phyloP scores from a whole-genome alignment of 1,284 basidiomycete species.

The Papiliotrema fonsecae region DNA sequence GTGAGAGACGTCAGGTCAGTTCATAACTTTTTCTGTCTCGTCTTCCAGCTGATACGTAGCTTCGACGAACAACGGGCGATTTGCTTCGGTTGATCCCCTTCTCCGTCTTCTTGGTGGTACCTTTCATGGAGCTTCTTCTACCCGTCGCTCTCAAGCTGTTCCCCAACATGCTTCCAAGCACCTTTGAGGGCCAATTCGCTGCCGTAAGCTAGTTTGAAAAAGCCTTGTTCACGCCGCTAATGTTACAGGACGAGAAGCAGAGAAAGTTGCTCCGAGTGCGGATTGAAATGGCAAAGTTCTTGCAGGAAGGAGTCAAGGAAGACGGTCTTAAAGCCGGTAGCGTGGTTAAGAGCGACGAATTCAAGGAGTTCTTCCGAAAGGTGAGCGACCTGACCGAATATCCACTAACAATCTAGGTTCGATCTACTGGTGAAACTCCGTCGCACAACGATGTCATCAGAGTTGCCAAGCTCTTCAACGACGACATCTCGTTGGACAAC shows the following conservation, averaged over 20 bases:
- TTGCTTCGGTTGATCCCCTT: constrained; percentile 90
- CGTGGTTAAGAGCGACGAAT: constrained; percentile 88
- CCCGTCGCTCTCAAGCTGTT: constrained; percentile 96
- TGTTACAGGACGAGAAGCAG: constrained; percentile 83
- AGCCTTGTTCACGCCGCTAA: background rate
- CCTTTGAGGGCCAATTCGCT: constrained; percentile 95
- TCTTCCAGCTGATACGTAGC: constrained; percentile 51
- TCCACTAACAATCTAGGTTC: constrained; percentile 55
- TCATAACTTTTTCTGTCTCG: background rate
- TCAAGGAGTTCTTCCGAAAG: constrained; percentile 99
- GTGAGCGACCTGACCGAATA: constrained; percentile 41
- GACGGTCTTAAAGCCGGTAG: constrained; percentile 87
- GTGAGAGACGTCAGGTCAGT: constrained; percentile 85
- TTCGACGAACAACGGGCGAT: constrained; percentile 90
- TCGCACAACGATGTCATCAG: constrained; percentile 83
- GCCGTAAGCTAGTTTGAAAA: constrained; percentile 55
- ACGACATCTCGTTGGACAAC: constrained; percentile 97
- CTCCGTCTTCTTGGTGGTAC: constrained; percentile 89
- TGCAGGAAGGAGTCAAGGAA: constrained; percentile 94
- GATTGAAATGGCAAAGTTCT: constrained; percentile 98
- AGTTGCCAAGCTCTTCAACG: constrained; percentile 94
- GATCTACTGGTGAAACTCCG: constrained; percentile 90
- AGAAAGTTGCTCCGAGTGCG: constrained; percentile 90
- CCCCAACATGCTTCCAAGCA: constrained; percentile 98
- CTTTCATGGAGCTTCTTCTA: constrained; percentile 97